Conservation (phyloP, 2,329 filamentous ascomycete genomes). For the Colletotrichum sp. region DNA sequence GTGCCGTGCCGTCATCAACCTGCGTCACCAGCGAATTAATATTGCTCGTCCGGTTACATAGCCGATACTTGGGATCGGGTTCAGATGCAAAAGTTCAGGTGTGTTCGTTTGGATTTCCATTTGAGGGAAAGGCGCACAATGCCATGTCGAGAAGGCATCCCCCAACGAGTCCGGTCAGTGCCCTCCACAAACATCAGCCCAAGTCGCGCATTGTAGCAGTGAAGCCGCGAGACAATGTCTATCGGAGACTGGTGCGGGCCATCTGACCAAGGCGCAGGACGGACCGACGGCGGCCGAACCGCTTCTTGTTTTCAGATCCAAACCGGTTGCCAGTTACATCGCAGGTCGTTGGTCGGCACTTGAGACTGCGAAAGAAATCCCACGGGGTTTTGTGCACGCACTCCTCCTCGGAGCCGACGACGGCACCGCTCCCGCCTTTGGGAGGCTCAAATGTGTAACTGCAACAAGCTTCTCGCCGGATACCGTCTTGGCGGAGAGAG, state of each 20-base stretch:
- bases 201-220: not conserved
- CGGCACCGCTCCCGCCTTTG: not conserved
- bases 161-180: not conserved
- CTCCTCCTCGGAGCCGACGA: not conserved
- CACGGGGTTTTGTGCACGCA: not conserved
- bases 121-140: not conserved
- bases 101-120: conserved; percentile 8
- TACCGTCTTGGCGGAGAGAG: conserved; percentile 1
- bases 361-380: not conserved
- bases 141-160: not conserved
- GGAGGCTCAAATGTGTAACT: not conserved
- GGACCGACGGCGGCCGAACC: not conserved
- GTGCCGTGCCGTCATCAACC: not conserved
- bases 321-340: not conserved
- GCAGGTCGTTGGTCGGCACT: not conserved
- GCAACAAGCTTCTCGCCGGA: not conserved
- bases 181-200: not conserved
- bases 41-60: not conserved
- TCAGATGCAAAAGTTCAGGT: conserved; percentile 4
- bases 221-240: not conserved
- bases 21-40: not conserved
- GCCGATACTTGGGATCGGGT: not conserved
- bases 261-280: not conserved
- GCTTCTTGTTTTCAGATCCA: not conserved
- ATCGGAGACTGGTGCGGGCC: not conserved